Base-by-base conservation (phyloP, 306 rosid genomes). In the Macrotyloma uniflorum region DNA sequence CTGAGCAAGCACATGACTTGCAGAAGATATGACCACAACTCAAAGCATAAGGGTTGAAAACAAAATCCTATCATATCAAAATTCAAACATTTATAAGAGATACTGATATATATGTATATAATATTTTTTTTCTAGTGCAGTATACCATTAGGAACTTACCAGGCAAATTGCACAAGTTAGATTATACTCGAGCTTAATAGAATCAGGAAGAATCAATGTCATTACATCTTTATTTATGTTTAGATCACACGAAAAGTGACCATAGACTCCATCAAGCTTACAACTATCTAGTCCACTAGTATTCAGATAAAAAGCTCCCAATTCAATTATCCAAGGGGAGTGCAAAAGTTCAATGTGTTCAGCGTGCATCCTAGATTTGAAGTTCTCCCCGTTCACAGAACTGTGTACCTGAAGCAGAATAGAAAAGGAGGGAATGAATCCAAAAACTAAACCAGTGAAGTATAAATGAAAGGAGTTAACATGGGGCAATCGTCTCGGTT, bases 1-100 rank as follows among this genome's bases (percentile, higher is more conserved):
- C 93, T 19, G 96, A 88, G 86, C 98, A 94, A 81, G 89, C 93
- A 81, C 98, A 94, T 35, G 97, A 84, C 80, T 94, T 94, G 90
- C 97, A 94, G 73, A 92, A 94, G 72, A 92, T 82, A 84, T 94
- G 98, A 15, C 97, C 97, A 81, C 98, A 92, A 67, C 90, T 80
- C 90, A 95, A 80, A 68, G 98, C 93, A 86, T 88, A 92, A 22
- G 98, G 93, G 78, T 92, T 86, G 83, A 94, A 92, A 55, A 90
- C 85, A 23, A 74, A 69, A 23, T 92, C 98, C 97, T 94, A 80
- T 22, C 23, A 88, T 20, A 81, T 64, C 74, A 73, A 11, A 63
- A 38, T 38, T 61, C 76, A 82, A 69, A 28, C 42, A 49, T 46
- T 73, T 28, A 64, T 61, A 69, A 74, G 70, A 61, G 69, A 58